Evolutionary conservation across 495 filamentous ascomycete genomes (phyloP).

Genomic region (Podospora pseudoanserina): DNA sequence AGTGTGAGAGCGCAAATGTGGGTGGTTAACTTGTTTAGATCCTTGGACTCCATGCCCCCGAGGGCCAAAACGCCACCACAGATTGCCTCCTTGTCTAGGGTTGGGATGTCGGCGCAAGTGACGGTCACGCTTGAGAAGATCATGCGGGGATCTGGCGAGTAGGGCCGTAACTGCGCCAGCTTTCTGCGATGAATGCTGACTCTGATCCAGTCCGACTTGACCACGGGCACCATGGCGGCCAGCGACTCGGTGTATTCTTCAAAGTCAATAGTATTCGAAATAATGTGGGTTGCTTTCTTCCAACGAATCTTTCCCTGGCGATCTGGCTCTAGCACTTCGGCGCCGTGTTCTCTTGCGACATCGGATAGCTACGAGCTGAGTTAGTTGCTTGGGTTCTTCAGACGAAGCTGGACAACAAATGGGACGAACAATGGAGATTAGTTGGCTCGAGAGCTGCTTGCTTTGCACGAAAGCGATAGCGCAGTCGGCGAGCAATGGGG

Average conservation of each 20-base stretch:
- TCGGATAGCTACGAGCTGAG: conserved; percentile 38
- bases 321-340: conserved; percentile 44
- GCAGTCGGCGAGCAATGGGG: conserved; percentile 38
- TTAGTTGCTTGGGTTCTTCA: conserved; percentile 31
- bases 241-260: conserved; percentile 69
- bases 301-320: conserved; percentile 50
- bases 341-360: conserved; percentile 55
- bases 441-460: conserved; percentile 37
- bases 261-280: conserved; percentile 84
- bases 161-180: conserved; percentile 73
- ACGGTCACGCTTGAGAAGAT: conserved; percentile 82
- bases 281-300: conserved; percentile 69
- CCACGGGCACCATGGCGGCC: conserved; percentile 73
- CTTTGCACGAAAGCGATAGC: conserved; percentile 45
- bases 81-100: conserved; percentile 89
- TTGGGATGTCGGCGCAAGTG: conserved; percentile 73
- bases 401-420: neutral
- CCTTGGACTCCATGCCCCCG: conserved; percentile 73
- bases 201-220: conserved; percentile 77
- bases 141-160: conserved; percentile 83
- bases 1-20: conserved; percentile 83
- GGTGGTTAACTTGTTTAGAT: conserved; percentile 68
- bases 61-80: conserved; percentile 84
- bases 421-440: conserved; percentile 44
- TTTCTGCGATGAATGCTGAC: conserved; percentile 63